Percentiles rank a stretch among this genome's conserved stretches.
Evolutionary conservation across 2,329 filamentous ascomycete genomes (phyloP).

Genomic region (Trichoderma sp.): DNA sequence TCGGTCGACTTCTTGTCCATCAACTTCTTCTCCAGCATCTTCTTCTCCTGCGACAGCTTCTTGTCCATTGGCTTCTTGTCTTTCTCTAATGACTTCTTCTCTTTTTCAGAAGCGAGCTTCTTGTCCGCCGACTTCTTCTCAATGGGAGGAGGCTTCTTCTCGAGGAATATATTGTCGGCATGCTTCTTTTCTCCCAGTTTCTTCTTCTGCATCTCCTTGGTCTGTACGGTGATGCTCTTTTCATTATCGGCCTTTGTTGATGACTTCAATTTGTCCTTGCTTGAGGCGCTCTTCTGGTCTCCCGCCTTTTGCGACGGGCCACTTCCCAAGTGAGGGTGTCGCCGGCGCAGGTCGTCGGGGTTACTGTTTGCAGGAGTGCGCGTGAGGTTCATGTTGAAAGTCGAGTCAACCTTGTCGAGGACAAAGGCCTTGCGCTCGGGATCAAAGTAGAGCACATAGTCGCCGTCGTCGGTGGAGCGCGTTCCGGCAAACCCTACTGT

Average conservation of each 20-base stretch:
- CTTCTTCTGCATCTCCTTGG: slow-evolving; percentile 38
- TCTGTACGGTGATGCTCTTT: slow-evolving; percentile 35
- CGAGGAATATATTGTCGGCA: background rate
- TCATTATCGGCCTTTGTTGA: slow-evolving; percentile 32
- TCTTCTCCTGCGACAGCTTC: slow-evolving; percentile 28
- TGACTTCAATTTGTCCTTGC: slow-evolving; percentile 36
- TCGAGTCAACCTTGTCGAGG: slow-evolving; percentile 79
- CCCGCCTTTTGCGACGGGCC: slow-evolving; percentile 37
- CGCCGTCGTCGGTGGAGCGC: slow-evolving; percentile 58
- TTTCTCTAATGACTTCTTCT: background rate
- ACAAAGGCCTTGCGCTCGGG: slow-evolving; percentile 74
- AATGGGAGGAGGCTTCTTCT: slow-evolving; percentile 3
- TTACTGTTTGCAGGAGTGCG: slow-evolving; percentile 69
- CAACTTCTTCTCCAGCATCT: background rate
- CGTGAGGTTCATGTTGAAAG: slow-evolving; percentile 84
- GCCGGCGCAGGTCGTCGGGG: slow-evolving; percentile 63
- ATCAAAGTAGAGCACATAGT: slow-evolving; percentile 77
- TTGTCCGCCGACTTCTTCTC: slow-evolving; percentile 28
- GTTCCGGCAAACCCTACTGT: slow-evolving; percentile 65
- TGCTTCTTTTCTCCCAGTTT: slow-evolving; percentile 19
- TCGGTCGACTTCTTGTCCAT: background rate
- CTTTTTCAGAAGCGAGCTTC: background rate
- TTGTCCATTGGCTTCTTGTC: slow-evolving; percentile 28
- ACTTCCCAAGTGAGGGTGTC: slow-evolving; percentile 67
- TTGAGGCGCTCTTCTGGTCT: slow-evolving; percentile 34